A percentile compares a stretch with the other conserved stretches of the same genome.
Evolutionary conservation across 306 rosid genomes (phyloP).

Genomic region (Malus sylvestris): DNA sequence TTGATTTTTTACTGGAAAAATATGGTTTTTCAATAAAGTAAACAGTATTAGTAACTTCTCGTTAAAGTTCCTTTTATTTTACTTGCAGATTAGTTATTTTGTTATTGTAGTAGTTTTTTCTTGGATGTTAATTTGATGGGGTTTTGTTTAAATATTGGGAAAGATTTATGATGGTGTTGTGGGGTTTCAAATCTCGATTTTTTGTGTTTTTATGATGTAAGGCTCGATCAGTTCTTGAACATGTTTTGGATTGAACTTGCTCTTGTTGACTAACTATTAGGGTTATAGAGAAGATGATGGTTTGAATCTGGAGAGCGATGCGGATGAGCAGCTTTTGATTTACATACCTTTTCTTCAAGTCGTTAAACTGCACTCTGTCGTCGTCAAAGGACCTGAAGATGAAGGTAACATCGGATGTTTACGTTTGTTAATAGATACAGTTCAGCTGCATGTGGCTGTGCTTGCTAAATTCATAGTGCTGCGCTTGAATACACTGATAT

Average conservation of each 20-base stretch:
- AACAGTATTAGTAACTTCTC: no score
- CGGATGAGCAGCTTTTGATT: constrained; percentile 92
- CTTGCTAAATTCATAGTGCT: not conserved
- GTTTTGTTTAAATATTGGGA: not conserved
- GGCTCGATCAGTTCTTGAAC: not conserved
- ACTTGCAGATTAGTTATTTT: not conserved
- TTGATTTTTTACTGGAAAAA: no score
- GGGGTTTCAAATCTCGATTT: not conserved
- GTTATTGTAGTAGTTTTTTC: not conserved
- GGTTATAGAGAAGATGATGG: constrained; percentile 93
- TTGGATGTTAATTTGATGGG: not conserved
- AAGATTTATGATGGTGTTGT: not conserved
- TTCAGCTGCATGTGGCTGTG: not conserved
- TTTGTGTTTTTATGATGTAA: not conserved
- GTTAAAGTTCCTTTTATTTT: no score
- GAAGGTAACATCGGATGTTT: constrained; percentile 47
- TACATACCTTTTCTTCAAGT: constrained; percentile 88
- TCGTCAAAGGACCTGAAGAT: constrained; percentile 75
- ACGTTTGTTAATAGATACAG: not conserved
- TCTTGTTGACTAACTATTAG: constrained; percentile 27
- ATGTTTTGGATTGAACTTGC: not conserved
- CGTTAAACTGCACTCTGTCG: constrained; percentile 66
- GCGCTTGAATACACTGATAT: not conserved
- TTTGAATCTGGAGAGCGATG: constrained; percentile 90
- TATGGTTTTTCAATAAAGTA: no score